Evolutionary conservation across 805 yeast species (phyloP).

Genomic region (Wickerhamiella alocasiicola): DNA sequence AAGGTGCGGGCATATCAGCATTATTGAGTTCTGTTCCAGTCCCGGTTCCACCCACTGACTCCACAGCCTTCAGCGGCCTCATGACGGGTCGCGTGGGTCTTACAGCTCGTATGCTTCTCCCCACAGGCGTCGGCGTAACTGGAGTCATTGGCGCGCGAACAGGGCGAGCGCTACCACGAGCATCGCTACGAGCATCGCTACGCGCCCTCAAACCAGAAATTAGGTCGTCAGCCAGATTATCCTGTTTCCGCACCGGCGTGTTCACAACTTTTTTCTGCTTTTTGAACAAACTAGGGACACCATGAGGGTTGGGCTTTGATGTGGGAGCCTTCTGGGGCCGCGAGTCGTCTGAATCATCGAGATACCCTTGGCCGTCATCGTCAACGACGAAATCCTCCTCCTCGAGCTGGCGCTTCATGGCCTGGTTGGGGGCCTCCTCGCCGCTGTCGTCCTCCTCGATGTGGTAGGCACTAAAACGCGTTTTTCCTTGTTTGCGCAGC

Average conservation of each 20-base stretch:
- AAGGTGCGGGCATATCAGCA: neutral
- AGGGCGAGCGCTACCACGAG: constrained; percentile 10
- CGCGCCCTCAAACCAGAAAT: no score
- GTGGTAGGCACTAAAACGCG: constrained; percentile 34
- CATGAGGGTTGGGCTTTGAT: neutral
- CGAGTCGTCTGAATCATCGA: constrained; percentile 40
- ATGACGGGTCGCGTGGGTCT: neutral
- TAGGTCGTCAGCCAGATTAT: neutral
- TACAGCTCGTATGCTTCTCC: neutral
- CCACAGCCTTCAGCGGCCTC: neutral
- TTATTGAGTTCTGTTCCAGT: neutral
- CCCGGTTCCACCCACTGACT: neutral
- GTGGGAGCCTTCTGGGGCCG: neutral
- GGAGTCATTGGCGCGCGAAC: neutral
- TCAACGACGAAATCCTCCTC: constrained; percentile 91
- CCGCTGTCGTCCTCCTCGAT: constrained; percentile 46
- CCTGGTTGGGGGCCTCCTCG: constrained; percentile 62
- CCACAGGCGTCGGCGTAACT: constrained; percentile 1
- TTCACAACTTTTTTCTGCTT: neutral
- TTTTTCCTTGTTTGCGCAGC: constrained; percentile 29
- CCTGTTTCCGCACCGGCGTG: neutral
- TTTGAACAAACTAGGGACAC: neutral
- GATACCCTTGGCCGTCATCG: constrained; percentile 87
- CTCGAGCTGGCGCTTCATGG: constrained; percentile 65
- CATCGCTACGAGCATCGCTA: no score